Base-by-base conservation (phyloP, 2,329 filamentous ascomycete species). In the Albophoma yamanashiensis region DNA sequence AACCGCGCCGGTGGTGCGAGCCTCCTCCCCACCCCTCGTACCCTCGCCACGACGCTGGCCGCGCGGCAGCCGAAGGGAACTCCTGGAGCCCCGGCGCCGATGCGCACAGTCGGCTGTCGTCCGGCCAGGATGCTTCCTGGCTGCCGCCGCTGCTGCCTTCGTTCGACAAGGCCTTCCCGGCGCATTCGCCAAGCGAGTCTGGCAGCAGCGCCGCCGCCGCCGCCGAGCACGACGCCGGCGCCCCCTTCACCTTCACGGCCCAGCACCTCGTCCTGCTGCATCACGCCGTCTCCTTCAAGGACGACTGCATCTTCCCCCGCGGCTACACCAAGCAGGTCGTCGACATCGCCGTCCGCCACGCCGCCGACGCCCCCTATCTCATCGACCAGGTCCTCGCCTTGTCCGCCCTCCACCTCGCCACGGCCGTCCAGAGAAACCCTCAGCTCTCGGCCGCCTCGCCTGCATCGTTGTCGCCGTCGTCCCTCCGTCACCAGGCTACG, bases 321-420 rank as follows among this genome's bases (percentile, higher is more conserved):
- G 67, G 60, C 25, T 65, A 64, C 55, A 64, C 62, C 11, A 61
- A 66, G 17, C 60, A 63, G 36, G 61, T 74, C 52, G 45, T 72
- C n/a, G 67, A 71, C 40, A 64, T 76, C 38, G 68, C 68, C 55
- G 63, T 75, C 34, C 68, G 64, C 20, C 67, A 71, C 56, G 71
- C 72, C 11, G 62, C 72, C 8, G 64, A 69, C 38, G 69, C 70
- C 3, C 79, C 76, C 1, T 81, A 77, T 59, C 71, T 79, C 4
- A 74, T 81, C 62, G 77, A 81, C 60, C 72, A 79, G 63, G 55
- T 79, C 6, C 72, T 82, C 14, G 79, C 78, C 45, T 63, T 78
- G 55, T 71, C 77, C 15, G 77, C 79, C 5, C 68, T 78, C 3
- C 77, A 82, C 60, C 63, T 71, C 2, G 66, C 67, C 6, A 45